These are phyloP conservation scores for Obba rivulosa DNA, from an alignment of 768 basidiomycete species.

Conservation along the genomic window DNA sequence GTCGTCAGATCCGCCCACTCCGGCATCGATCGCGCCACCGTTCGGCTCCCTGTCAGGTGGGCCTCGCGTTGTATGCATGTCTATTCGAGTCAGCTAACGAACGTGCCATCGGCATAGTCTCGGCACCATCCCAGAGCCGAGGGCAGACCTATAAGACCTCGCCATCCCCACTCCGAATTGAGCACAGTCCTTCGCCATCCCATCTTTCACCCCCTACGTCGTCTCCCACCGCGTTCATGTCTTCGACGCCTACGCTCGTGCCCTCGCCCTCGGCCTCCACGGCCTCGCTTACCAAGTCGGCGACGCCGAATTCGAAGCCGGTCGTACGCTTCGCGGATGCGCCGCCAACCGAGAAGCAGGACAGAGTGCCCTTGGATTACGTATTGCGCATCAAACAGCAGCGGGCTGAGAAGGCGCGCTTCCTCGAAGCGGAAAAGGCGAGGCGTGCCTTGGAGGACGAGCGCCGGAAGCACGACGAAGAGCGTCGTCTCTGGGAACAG, in stretches of 20 bases:
- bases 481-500: conserved; percentile 37
- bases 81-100: not conserved
- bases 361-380: conserved; percentile 63
- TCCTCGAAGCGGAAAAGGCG: conserved; percentile 47
- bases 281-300: not conserved
- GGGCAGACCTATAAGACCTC: conserved; percentile 19
- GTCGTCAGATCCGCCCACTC: not conserved
- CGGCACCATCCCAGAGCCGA: conserved; percentile 14
- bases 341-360: conserved; percentile 51
- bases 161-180: conserved; percentile 26
- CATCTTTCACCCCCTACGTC: not conserved
- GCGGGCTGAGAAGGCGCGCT: conserved; percentile 66
- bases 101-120: conserved; percentile 6
- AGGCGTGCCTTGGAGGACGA: conserved; percentile 34
- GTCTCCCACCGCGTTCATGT: not conserved
- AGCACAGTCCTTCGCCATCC: conserved; percentile 2
- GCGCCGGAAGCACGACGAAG: conserved; percentile 39
- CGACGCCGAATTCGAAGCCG: conserved; percentile 1
- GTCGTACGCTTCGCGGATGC: conserved; percentile 11
- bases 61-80: not conserved
- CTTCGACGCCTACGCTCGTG: not conserved
- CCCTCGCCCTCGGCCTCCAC: not conserved
- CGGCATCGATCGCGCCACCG: not conserved
- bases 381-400: conserved; percentile 68
- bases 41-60: not conserved